A percentile compares a stretch with the other conserved stretches of the same genome.
phyloP scores from a whole-genome alignment of 441 rosid genomes.

The Gossypium trilobum region DNA sequence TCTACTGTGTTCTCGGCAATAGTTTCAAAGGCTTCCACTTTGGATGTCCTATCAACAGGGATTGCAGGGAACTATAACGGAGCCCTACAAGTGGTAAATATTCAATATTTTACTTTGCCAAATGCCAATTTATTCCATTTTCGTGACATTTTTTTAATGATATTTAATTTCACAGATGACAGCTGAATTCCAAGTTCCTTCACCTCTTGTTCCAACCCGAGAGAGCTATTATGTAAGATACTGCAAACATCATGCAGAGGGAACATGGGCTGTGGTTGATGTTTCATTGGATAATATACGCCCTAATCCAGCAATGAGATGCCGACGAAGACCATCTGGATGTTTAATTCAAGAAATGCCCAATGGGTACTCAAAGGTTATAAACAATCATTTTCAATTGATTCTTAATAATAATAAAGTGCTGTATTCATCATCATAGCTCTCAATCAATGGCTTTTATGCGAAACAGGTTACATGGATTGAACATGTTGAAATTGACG shows the following conservation, averaged over 20 bases:
- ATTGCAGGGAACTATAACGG: slow-evolving; percentile 62
- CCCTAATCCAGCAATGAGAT: slow-evolving; percentile 38
- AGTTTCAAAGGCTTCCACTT: slow-evolving; percentile 54
- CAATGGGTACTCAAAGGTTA: slow-evolving; percentile 61
- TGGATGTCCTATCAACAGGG: slow-evolving; percentile 54
- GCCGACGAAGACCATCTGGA: slow-evolving; percentile 78
- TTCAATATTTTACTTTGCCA: background rate
- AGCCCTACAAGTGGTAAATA: slow-evolving; percentile 59
- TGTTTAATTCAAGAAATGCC: slow-evolving; percentile 73
- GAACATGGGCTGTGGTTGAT: slow-evolving; percentile 87
- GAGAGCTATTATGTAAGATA: slow-evolving; percentile 58
- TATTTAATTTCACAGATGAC: slow-evolving; percentile 43
- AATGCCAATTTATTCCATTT: background rate
- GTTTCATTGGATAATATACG: slow-evolving; percentile 71
- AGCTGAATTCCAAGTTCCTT: slow-evolving; percentile 64
- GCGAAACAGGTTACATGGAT: slow-evolving; percentile 67
- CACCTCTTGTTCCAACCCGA: slow-evolving; percentile 70
- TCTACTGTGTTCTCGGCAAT: slow-evolving; percentile 60
- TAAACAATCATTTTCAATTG: no score
- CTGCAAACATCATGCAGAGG: slow-evolving; percentile 64
- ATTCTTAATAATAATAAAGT: no score
- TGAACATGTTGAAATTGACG: slow-evolving; percentile 80
- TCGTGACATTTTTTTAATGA: background rate
- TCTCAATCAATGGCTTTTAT: background rate
- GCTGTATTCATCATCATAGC: background rate